A percentile compares a stretch with the other conserved stretches of the same genome.
Conservation (phyloP, 805 yeast genomes). For the Lipomyces spencermartinsiae region DNA sequence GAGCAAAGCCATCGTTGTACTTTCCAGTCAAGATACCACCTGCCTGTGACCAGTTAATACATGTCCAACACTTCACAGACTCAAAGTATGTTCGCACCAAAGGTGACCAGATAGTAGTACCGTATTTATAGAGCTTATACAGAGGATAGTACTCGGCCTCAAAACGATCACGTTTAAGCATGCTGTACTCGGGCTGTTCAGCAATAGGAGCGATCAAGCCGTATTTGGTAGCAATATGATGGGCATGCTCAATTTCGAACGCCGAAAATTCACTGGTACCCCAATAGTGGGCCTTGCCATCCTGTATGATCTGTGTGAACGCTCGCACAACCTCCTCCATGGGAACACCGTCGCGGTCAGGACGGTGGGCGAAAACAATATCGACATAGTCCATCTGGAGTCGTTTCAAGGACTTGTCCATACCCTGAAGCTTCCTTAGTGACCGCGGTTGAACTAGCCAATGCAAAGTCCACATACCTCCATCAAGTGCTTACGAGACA, state of each 20-base stretch:
- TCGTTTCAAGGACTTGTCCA: slow-evolving; percentile 43
- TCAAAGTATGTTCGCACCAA: slow-evolving; percentile 18
- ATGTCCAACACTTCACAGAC: background rate
- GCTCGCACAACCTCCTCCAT: slow-evolving; percentile 42
- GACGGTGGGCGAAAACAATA: slow-evolving; percentile 46
- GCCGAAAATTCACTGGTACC: slow-evolving; percentile 47
- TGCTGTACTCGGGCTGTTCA: slow-evolving; percentile 45
- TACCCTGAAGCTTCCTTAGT: slow-evolving; percentile 33
- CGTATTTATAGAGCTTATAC: slow-evolving; percentile 44
- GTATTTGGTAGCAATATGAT: slow-evolving; percentile 45
- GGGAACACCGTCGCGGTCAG: slow-evolving; percentile 42
- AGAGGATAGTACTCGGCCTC: slow-evolving; percentile 45
- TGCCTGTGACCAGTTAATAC: slow-evolving; percentile 29
- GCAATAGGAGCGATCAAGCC: slow-evolving; percentile 45
- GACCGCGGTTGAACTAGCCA: background rate
- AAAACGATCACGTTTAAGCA: slow-evolving; percentile 42
- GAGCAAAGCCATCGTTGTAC: slow-evolving; percentile 42
- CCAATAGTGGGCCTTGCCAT: slow-evolving; percentile 47
- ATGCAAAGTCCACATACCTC: slow-evolving; percentile 31
- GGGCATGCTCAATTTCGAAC: slow-evolving; percentile 46
- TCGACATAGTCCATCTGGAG: slow-evolving; percentile 46
- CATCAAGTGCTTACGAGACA: slow-evolving; percentile 45
- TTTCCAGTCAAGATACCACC: slow-evolving; percentile 47
- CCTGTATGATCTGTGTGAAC: slow-evolving; percentile 44
- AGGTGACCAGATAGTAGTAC: slow-evolving; percentile 46